Evolutionary conservation across 2,329 filamentous ascomycete species (phyloP), one percentile per base, ranked within the genome.

Genomic region (Phaeosphaeria sp.): DNA sequence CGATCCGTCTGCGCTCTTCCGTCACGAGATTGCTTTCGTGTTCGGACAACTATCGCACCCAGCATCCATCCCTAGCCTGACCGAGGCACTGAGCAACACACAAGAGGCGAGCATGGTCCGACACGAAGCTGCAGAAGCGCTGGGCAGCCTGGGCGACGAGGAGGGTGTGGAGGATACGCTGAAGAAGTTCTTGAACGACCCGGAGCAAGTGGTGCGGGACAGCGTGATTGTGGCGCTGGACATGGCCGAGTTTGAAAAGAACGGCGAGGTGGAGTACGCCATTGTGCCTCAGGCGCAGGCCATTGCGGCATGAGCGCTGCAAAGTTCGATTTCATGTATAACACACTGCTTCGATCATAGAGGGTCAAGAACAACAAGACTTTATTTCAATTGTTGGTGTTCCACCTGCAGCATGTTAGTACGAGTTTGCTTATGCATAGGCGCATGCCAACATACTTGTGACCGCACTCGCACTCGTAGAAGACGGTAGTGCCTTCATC

Each of bases 11-110:
- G 93, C 93, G 5, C 87, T 99, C 7, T 98, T 99, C 85, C 89
- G 95, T 66, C 95, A 99, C 80, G 95, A 99, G 77, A 93, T 99
- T 65, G 95, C 95, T 15, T 99, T 99, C 76, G 95, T 99, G 15
- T 99, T 99, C 68, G 95, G 95, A 54, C 95, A 99, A 78, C 84
- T 99, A 52, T 93, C 91, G 54, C 95, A 99, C 74, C 95, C 95
- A 1, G 94, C 94, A n/a, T 97, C 93, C 1, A 97, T 99, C 66
- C 93, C 95, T 3, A 92, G 92, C 58, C 85, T 99, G 57, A 90
- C 90, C 17, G 87, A 86, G 51, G 88, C 91, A 1, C 83, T 99
- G 58, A 90, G 90, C 69, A 85, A 99, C 76, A 81, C 86, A 49
- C 83, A 91, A 54, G 95, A 99, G 80, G 90, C 87, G 22, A 93